Evolutionary conservation across 257 asterid species (phyloP).

Genomic region (Haberlea rhodopensis): DNA sequence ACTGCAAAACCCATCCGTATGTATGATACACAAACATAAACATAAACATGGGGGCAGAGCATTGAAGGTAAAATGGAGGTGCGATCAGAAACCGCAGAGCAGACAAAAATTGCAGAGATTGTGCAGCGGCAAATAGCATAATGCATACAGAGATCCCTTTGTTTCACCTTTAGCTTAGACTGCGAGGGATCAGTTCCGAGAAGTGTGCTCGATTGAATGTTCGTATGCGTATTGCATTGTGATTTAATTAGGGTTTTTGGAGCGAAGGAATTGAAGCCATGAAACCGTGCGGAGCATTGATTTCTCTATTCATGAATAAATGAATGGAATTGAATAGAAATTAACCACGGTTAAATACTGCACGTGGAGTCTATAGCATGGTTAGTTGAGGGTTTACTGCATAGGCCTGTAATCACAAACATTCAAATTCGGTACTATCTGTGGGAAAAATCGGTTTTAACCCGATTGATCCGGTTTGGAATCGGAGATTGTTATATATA

Average conservation of each 20-base stretch:
- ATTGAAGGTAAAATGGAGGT: slow-evolving; percentile 29
- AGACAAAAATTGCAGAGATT: slow-evolving; percentile 26
- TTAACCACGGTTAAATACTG: neutral
- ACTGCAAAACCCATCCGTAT: slow-evolving; percentile 3
- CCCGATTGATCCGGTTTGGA: neutral
- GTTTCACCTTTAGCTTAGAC: slow-evolving; percentile 37
- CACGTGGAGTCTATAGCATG: neutral
- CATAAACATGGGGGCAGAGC: slow-evolving; percentile 27
- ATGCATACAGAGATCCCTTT: slow-evolving; percentile 20
- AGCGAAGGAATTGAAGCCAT: neutral
- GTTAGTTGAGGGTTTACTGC: neutral
- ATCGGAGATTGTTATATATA: no score
- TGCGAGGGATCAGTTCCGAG: slow-evolving; percentile 33
- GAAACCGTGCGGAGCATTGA: slow-evolving; percentile 2
- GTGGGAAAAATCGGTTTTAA: neutral
- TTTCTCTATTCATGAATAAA: neutral
- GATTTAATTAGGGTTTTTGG: no score
- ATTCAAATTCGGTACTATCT: neutral
- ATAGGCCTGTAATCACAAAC: neutral
- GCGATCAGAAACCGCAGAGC: slow-evolving; percentile 20
- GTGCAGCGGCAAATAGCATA: slow-evolving; percentile 26
- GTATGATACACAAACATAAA: neutral
- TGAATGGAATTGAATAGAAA: neutral
- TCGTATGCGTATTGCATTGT: neutral
- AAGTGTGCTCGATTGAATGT: slow-evolving; percentile 34